A percentile compares a stretch with the other conserved stretches of the same genome.
Evolutionary conservation across 345 rosid genomes (phyloP).

Genomic region (Brassica carinata): DNA sequence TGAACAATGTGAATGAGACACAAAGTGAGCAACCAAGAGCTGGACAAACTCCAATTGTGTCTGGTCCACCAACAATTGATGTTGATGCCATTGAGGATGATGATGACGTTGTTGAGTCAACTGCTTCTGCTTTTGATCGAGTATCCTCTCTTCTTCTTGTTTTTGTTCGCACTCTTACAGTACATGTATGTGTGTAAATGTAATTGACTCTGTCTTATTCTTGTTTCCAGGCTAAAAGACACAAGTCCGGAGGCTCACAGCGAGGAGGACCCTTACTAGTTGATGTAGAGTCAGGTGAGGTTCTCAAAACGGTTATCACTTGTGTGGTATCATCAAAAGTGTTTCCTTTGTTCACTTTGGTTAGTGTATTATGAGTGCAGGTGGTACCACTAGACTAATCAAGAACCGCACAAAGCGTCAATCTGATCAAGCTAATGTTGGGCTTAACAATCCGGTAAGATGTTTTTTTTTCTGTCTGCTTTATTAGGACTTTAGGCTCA

Average conservation of each 20-base stretch:
- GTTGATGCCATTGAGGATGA: constrained; percentile 80
- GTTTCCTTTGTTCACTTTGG: constrained; percentile 11
- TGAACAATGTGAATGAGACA: constrained; percentile 3
- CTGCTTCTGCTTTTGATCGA: constrained; percentile 76
- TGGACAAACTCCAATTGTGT: constrained; percentile 5
- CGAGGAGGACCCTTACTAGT: constrained; percentile 48
- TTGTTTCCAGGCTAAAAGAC: constrained; percentile 62
- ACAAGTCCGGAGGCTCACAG: constrained; percentile 57
- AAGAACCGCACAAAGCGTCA: constrained; percentile 7
- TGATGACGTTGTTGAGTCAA: constrained; percentile 75
- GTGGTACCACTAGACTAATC: background rate
- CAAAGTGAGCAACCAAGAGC: constrained; percentile 18
- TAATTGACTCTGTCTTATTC: constrained; percentile 19
- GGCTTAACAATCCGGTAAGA: constrained; percentile 24
- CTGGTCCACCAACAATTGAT: constrained; percentile 31
- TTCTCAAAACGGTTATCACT: background rate
- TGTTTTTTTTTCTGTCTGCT: background rate
- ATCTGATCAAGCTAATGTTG: constrained; percentile 26
- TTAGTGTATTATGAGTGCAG: constrained; percentile 28
- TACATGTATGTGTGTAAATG: constrained; percentile 14
- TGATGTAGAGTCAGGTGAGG: constrained; percentile 76
- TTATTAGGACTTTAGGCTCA: constrained; percentile 24
- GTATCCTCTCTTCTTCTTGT: constrained; percentile 42
- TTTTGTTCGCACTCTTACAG: background rate
- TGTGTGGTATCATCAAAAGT: background rate